These are phyloP conservation scores for Xylariomycetidae sp. DNA, from an alignment of 2,329 filamentous ascomycete species.

Conservation along the genomic window DNA sequence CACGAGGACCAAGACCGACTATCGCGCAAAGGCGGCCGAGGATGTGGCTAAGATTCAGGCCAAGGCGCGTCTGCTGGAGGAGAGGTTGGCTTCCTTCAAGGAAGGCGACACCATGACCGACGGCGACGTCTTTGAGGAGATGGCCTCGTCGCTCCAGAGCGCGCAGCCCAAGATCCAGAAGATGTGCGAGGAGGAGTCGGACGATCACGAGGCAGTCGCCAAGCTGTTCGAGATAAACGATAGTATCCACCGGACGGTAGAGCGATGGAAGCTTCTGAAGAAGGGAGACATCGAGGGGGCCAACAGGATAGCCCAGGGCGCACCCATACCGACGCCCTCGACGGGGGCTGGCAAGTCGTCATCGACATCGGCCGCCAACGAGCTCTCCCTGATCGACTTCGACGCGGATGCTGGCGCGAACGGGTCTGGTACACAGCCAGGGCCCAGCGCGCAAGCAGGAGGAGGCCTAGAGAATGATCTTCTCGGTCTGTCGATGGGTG, in stretches of 20 bases:
- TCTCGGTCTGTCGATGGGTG: slow-evolving; percentile 78
- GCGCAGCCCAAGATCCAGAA: slow-evolving; percentile 98
- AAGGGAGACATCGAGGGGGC: slow-evolving; percentile 87
- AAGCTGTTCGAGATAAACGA: slow-evolving; percentile 97
- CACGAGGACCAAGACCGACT: slow-evolving; percentile 92
- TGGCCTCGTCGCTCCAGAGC: slow-evolving; percentile 82
- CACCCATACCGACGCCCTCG: slow-evolving; percentile 35
- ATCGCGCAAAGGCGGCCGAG: slow-evolving; percentile 93
- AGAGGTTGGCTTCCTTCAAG: slow-evolving; percentile 81
- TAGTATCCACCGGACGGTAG: slow-evolving; percentile 94
- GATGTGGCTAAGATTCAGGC: slow-evolving; percentile 94
- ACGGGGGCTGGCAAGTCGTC: slow-evolving; percentile 44
- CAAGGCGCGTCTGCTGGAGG: slow-evolving; percentile 87
- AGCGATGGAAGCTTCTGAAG: slow-evolving; percentile 93
- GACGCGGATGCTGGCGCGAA: slow-evolving; percentile 56
- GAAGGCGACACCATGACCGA: slow-evolving; percentile 73
- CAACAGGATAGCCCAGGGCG: slow-evolving; percentile 77
- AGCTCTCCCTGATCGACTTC: slow-evolving; percentile 92
- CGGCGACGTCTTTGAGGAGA: slow-evolving; percentile 71
- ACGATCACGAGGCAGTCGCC: slow-evolving; percentile 91
- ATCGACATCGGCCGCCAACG: slow-evolving; percentile 57
- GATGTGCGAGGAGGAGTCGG: slow-evolving; percentile 98
- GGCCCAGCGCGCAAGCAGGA: slow-evolving; percentile 47
- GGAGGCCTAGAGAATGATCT: slow-evolving; percentile 84
- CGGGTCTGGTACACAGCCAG: slow-evolving; percentile 33